Conservation (phyloP, 2,329 filamentous ascomycete species). For the Pleoardoris graminearum region DNA sequence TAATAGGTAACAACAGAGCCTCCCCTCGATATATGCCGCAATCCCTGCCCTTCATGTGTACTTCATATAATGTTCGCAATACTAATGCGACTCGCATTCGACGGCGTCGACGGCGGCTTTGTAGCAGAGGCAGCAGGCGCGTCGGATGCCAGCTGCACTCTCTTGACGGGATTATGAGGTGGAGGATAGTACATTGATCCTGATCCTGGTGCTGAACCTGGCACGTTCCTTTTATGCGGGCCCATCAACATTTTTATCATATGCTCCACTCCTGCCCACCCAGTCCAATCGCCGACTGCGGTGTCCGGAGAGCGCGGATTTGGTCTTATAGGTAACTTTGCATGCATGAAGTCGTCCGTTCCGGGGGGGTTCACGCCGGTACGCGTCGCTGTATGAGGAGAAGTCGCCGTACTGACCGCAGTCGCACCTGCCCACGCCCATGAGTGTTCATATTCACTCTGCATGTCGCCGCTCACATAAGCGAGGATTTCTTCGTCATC, state of each 20-base stretch:
- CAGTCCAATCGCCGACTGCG: constrained; percentile 71
- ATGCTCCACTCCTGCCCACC: constrained; percentile 75
- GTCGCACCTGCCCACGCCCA: constrained; percentile 74
- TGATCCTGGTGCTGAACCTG: constrained; percentile 23
- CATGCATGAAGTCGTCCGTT: constrained; percentile 34
- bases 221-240: constrained; percentile 46
- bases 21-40: background rate
- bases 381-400: constrained; percentile 10
- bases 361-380: constrained; percentile 22
- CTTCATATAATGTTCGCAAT: constrained; percentile 50
- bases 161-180: constrained; percentile 44
- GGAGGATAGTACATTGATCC: constrained; percentile 40
- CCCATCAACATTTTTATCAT: constrained; percentile 60
- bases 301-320: constrained; percentile 58
- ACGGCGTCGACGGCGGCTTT: constrained; percentile 27
- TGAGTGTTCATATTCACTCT: constrained; percentile 73
- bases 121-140: constrained; percentile 18
- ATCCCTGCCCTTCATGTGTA: constrained; percentile 1
- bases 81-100: constrained; percentile 50
- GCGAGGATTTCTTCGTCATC: constrained; percentile 86
- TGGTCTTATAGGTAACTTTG: constrained; percentile 54
- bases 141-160: constrained; percentile 40
- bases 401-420: constrained; percentile 22
- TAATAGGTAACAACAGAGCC: background rate
- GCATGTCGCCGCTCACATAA: constrained; percentile 84